Percentiles rank a stretch among this genome's conserved stretches.
These are phyloP conservation scores for Bromus sterilis DNA, from an alignment of 176 grass and related monocot species.

Conservation along the genomic window DNA sequence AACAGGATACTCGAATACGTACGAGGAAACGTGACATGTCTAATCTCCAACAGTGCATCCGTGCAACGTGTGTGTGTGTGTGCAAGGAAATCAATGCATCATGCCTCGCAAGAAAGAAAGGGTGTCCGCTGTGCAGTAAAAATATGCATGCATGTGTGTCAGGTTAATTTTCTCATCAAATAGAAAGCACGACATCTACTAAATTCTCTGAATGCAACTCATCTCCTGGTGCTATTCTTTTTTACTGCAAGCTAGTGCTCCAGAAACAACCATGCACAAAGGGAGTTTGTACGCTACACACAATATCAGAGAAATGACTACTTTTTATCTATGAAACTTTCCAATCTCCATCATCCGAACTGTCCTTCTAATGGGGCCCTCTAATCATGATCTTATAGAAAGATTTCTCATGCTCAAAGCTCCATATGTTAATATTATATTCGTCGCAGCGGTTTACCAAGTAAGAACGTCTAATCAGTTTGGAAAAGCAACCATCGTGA, in stretches of 20 bases:
- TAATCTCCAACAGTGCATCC: background rate
- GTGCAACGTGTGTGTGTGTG: background rate
- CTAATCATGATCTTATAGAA: background rate
- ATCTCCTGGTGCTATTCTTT: background rate
- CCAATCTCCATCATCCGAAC: background rate
- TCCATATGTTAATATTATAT: background rate
- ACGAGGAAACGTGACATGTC: background rate
- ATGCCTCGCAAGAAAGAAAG: background rate
- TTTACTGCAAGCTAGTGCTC: background rate
- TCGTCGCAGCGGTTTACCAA: background rate
- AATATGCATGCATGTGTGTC: background rate
- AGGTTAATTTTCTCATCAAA: background rate
- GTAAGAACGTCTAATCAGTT: background rate
- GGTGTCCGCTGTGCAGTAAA: background rate
- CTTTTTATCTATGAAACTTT: background rate
- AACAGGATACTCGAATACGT: conserved; percentile 6
- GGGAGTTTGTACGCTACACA: background rate
- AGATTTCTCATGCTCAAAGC: background rate
- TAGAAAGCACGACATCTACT: background rate
- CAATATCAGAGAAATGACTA: background rate
- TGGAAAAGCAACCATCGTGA: background rate
- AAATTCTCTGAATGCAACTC: background rate
- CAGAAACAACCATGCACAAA: background rate
- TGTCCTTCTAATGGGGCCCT: background rate
- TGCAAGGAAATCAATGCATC: background rate